Base-by-base conservation (phyloP, 495 filamentous ascomycete species). In the Pseudoneurospora amorphoporcata region DNA sequence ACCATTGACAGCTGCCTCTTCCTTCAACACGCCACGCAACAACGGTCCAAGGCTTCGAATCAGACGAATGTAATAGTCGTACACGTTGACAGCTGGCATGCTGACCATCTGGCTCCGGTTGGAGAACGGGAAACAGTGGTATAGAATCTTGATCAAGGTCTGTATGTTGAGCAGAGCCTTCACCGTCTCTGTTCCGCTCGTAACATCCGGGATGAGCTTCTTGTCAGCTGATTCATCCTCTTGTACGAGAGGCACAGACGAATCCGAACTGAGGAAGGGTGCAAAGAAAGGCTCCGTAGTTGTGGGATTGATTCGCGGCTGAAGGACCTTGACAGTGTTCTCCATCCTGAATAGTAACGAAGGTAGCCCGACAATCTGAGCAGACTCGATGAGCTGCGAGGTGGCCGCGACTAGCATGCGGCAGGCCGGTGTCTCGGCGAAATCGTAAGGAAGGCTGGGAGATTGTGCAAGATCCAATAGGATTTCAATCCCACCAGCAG, bases 381-480 rank as follows among this genome's bases (percentile, higher is more conserved):
- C 94, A 17, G 89, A 88, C 77, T 98, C 96, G 41, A 94, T 88
- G 72, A 97, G 86, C 74, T 90, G 86, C 73, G 94, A 89, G 17
- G 97, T 82, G n/a, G 95, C 90, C 17, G 88, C 87, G 8, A 88
- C 86, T 39, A 97, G 83, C 70, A 90, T 88, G 41, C 89, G 87
- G 69, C 86, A 89, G 8, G 90, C 89, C 69, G 83, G 80, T 8
- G 88, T 87, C 35, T 89, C 89, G 68, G 90, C 88, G 77, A 95
- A 94, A 76, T 93, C 88, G 73, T 89, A 89, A 3, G 90, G 86
- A 69, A 97, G 85, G 77, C 92, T 92, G 19, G 94, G 90, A 37
- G 94, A 86, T 10, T 91, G 91, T 39, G 89, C 90, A 71, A 97
- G 87, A 76, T 97, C 92, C 39, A 99, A 83, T n/a, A 98, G 83